phyloP scores from a whole-genome alignment of 805 yeast genomes.

The Candida sakaeoensis region DNA sequence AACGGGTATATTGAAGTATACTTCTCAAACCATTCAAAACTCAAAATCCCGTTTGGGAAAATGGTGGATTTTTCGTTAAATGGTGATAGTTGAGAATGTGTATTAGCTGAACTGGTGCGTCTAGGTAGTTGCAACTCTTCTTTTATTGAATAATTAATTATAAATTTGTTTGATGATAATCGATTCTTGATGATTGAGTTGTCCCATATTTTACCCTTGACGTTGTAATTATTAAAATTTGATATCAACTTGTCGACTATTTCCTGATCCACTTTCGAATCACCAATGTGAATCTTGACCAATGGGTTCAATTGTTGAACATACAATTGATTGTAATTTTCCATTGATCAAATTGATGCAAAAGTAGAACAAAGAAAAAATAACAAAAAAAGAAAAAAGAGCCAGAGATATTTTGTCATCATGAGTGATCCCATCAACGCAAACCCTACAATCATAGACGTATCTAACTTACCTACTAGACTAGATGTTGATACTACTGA shows the following conservation, averaged over 20 bases:
- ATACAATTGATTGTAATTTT: conserved; percentile 8
- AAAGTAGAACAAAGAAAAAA: too few species aligned
- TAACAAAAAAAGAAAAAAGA: background rate
- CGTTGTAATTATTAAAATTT: conserved; percentile 15
- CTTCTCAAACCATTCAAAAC: conserved; percentile 33
- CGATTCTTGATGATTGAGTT: conserved; percentile 34
- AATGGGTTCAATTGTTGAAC: conserved; percentile 37
- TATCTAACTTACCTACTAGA: conserved; percentile 73
- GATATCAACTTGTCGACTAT: conserved; percentile 5
- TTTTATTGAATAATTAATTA: conserved; percentile 13
- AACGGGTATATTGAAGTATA: conserved; percentile 30
- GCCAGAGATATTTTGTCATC: background rate
- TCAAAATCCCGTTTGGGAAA: conserved; percentile 28
- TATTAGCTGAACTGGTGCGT: conserved; percentile 1
- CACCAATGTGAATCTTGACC: conserved; percentile 13
- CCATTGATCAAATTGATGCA: conserved; percentile 1
- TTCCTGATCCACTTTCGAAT: conserved; percentile 2
- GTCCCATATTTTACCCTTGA: conserved; percentile 31
- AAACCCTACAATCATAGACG: conserved; percentile 81
- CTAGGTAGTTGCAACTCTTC: conserved; percentile 6
- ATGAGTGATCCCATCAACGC: conserved; percentile 89
- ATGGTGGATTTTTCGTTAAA: conserved; percentile 28
- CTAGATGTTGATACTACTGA: conserved; percentile 14
- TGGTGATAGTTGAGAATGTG: conserved; percentile 34
- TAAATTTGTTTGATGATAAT: conserved; percentile 29